Evolutionary conservation across 176 grass and related monocot species (phyloP).

Genomic region (Poa annua): DNA sequence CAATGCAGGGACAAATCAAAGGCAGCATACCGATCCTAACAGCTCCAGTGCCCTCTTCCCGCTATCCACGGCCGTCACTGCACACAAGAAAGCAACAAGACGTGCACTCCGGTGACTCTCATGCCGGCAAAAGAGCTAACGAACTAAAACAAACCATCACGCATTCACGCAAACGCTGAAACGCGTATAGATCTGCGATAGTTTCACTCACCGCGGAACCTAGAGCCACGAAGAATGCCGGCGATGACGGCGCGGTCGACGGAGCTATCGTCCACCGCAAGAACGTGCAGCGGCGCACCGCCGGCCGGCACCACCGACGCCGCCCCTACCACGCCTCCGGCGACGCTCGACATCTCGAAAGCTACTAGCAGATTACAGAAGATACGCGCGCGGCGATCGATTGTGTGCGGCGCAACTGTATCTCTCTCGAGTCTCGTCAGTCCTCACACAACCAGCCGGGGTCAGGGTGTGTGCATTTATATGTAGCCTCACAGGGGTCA

Average conservation of each 20-base stretch:
- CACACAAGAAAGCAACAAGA: not conserved
- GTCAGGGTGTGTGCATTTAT: conserved; percentile 11
- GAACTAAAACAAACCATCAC: not conserved
- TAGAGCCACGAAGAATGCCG: conserved; percentile 71
- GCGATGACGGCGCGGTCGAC: conserved; percentile 82
- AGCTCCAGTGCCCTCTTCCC: conserved; percentile 87
- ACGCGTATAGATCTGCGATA: not conserved
- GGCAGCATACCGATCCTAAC: conserved; percentile 54
- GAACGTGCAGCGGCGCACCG: conserved; percentile 53
- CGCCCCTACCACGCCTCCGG: conserved; percentile 17
- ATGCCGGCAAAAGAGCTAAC: not conserved
- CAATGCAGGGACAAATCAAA: not conserved
- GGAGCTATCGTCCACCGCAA: conserved; percentile 89
- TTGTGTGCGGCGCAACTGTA: not conserved
- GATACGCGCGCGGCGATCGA: not conserved
- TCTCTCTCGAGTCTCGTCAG: not conserved
- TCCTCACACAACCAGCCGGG: not conserved
- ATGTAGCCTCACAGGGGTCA: not conserved
- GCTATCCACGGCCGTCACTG: conserved; percentile 92
- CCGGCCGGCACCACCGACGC: not conserved
- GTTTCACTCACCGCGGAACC: conserved; percentile 48
- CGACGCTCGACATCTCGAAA: conserved; percentile 41
- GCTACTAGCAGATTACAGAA: not conserved
- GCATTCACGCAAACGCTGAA: not conserved
- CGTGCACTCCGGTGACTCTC: not conserved